Conservation (phyloP, 495 filamentous ascomycete species). For the Sordaria brevicollis region DNA sequence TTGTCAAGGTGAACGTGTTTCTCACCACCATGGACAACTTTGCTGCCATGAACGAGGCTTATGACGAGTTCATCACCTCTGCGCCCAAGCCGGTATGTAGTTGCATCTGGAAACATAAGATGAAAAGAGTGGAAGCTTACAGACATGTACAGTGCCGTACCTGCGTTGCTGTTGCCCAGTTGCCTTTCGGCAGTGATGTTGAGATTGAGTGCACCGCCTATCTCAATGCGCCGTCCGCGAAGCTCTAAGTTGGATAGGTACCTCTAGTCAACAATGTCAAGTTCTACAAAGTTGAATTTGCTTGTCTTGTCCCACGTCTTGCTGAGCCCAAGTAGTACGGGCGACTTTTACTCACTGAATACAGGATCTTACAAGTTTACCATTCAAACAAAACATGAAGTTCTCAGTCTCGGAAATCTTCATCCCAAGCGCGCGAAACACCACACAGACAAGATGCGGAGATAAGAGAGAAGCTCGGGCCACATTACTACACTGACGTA, state of each 20-base stretch:
- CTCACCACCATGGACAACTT: constrained; percentile 58
- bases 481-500: not conserved
- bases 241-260: not conserved
- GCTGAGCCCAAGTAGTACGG: not conserved
- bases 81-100: constrained; percentile 43
- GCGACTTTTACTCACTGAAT: not conserved
- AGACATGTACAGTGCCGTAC: constrained; percentile 33
- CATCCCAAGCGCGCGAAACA: not conserved
- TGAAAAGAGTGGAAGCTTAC: not conserved
- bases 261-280: not conserved
- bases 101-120: too few species aligned
- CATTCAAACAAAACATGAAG: not conserved
- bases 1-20: constrained; percentile 60
- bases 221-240: constrained; percentile 10
- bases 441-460: not conserved
- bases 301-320: not conserved
- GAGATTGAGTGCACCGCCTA: constrained; percentile 62
- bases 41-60: constrained; percentile 51
- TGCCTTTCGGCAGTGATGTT: constrained; percentile 57
- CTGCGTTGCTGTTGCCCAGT: constrained; percentile 57
- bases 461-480: not conserved
- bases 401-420: not conserved
- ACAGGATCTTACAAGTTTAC: not conserved
- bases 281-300: not conserved
- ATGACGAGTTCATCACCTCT: constrained; percentile 44